A percentile compares a stretch with the other conserved stretches of the same genome.
These are phyloP conservation scores for Apodospora peruviana DNA, from an alignment of 495 filamentous ascomycete species.

Conservation along the genomic window DNA sequence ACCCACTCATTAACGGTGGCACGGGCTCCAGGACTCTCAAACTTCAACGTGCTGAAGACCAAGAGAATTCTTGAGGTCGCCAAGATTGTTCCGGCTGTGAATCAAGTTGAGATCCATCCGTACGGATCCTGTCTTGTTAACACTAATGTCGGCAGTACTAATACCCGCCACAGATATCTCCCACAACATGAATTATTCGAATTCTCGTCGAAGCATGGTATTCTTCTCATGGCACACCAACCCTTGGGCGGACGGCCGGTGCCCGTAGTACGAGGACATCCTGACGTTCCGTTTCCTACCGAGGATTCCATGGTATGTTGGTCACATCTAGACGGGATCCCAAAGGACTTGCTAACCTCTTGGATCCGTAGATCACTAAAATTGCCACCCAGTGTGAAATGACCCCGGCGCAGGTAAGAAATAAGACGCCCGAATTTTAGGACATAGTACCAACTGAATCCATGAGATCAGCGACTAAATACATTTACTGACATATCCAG, in stretches of 20 bases:
- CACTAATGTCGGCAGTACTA: not conserved
- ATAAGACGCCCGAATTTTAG: too few relatives aligned
- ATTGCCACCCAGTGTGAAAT: slow-evolving; percentile 17
- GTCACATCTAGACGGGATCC: not conserved
- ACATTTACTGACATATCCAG: slow-evolving; percentile 3
- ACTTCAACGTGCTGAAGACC: slow-evolving; percentile 33
- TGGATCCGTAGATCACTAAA: slow-evolving; percentile 18
- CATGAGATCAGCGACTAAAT: not conserved
- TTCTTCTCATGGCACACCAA: slow-evolving; percentile 64
- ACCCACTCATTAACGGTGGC: not conserved
- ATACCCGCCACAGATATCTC: slow-evolving; percentile 19
- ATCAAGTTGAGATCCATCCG: slow-evolving; percentile 38
- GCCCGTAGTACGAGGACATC: slow-evolving; percentile 19
- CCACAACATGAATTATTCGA: slow-evolving; percentile 43
- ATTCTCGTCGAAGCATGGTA: slow-evolving; percentile 48
- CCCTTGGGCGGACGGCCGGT: slow-evolving; percentile 45
- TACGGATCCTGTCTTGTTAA: slow-evolving; percentile 14
- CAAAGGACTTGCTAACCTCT: not conserved
- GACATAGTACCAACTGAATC: not conserved
- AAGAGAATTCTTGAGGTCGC: slow-evolving; percentile 23
- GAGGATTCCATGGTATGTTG: slow-evolving; percentile 19
- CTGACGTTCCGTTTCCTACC: slow-evolving; percentile 23
- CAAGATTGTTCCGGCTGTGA: slow-evolving; percentile 27
- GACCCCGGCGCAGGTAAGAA: slow-evolving; percentile 23
- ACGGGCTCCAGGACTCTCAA: slow-evolving; percentile 19